Conservation (phyloP, 2,329 filamentous ascomycete species). For the Xylaria sp. region DNA sequence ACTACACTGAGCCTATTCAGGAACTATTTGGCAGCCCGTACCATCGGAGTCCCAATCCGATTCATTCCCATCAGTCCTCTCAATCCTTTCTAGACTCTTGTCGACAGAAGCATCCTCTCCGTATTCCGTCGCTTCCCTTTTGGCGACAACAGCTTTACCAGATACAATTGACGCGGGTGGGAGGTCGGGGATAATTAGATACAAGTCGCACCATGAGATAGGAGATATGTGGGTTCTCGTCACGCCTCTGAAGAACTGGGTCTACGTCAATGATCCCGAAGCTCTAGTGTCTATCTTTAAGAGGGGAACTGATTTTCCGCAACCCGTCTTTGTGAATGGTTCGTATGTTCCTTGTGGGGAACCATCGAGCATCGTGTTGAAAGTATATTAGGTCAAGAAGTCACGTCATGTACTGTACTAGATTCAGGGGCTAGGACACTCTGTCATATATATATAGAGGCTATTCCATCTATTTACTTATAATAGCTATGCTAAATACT, state of each 20-base stretch:
- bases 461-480: neutral
- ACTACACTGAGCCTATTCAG: neutral
- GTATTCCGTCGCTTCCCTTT: slow-evolving; percentile 41
- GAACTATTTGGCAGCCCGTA: slow-evolving; percentile 21
- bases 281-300: too few species aligned
- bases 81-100: slow-evolving; percentile 30
- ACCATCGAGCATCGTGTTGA: too few species aligned
- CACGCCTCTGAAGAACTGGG: neutral
- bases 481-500: neutral
- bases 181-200: slow-evolving; percentile 31
- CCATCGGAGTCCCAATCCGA: slow-evolving; percentile 22
- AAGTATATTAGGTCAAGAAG: neutral
- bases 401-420: neutral
- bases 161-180: slow-evolving; percentile 44
- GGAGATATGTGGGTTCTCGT: neutral
- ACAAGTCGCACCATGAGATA: neutral
- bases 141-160: slow-evolving; percentile 45
- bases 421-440: neutral
- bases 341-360: too few species aligned
- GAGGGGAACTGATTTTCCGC: too few species aligned
- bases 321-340: too few species aligned
- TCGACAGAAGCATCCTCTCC: neutral
- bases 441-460: slow-evolving; percentile 4
- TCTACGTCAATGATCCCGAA: neutral
- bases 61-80: slow-evolving; percentile 27